Evolutionary conservation across 495 filamentous ascomycete genomes (phyloP), one percentile per base, ranked within the genome.

Genomic region (Penicillium dipodomyicola): DNA sequence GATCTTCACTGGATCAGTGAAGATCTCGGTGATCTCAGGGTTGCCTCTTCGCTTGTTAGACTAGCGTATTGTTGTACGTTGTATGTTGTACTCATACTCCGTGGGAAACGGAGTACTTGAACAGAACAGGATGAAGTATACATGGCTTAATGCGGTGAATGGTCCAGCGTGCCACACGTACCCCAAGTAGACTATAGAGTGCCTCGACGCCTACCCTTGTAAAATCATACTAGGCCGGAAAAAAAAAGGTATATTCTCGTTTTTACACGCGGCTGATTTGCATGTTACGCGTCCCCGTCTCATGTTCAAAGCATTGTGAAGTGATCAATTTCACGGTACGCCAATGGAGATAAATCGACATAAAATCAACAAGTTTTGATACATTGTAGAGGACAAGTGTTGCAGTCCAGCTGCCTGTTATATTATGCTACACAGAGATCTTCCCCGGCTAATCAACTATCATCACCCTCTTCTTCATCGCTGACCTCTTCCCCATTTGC

Each of bases 401-500:
- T 37, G 48, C 48, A 51, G 48, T 40, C 48, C 48, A 51, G 48
- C 48, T 51, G 48, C 48, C 11, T 14, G 25, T 39, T 22, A 51
- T 40, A 27, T 25, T 39, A 50, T 40, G 22, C 9, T 51, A 51
- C 15, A 50, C 6, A 19, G 14, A 37, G 14, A 19, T 17, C 8
- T 35, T 30, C 10, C 17, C 20, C 17, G 5, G 12, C 33, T 51
- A 51, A n/a, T 41, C 45, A 58, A 58, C 41, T 54, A 20, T 60
- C 62, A 11, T 46, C 57, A 22, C 59, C 63, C 9, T 83, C 82
- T 39, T 85, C 87, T 12, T 88, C 87, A 15, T 82, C 82, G 56
- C 80, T 83, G 27, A 85, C 79, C 35, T 90, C 86, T 68, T 88
- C 86, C 1, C 87, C 88, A 17, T 82, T 80, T 40, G 85, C 89